A percentile compares a stretch with the other conserved stretches of the same genome.
Conservation (phyloP, 2,329 filamentous ascomycete genomes). For the Aspergillus persii region DNA sequence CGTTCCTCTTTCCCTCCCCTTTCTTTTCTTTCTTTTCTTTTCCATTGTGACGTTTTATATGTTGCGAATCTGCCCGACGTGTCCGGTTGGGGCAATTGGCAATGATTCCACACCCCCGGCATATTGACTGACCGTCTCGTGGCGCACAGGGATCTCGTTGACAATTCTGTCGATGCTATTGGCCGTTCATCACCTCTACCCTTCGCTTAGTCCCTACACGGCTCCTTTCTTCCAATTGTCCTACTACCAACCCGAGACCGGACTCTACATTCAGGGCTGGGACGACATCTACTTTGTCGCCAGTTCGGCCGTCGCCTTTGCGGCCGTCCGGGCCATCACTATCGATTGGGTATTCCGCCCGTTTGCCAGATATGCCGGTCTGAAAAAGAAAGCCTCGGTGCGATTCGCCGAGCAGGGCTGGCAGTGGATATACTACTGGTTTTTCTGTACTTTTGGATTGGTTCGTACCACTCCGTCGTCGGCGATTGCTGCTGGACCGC, state of each 20-base stretch:
- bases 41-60: not conserved
- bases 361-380: conserved; percentile 68
- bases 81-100: not conserved
- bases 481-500: not conserved
- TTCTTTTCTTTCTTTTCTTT: not conserved
- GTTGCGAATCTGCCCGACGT: not conserved
- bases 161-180: conserved; percentile 81
- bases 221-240: conserved; percentile 84
- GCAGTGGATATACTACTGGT: conserved; percentile 77
- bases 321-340: conserved; percentile 74
- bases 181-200: conserved; percentile 78
- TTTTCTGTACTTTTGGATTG: conserved; percentile 81
- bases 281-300: conserved; percentile 77
- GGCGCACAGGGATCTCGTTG: conserved; percentile 68
- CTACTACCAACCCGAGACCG: conserved; percentile 70
- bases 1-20: not conserved
- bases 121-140: conserved; percentile 17
- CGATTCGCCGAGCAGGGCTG: conserved; percentile 94
- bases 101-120: not conserved
- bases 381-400: conserved; percentile 73
- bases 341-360: conserved; percentile 89
- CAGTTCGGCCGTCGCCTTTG: conserved; percentile 81
- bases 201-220: conserved; percentile 74
- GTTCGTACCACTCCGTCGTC: conserved; percentile 50
- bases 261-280: conserved; percentile 70